These are phyloP conservation scores for Tolypocladium pustulatum DNA, from an alignment of 2,329 filamentous ascomycete genomes.

Conservation along the genomic window DNA sequence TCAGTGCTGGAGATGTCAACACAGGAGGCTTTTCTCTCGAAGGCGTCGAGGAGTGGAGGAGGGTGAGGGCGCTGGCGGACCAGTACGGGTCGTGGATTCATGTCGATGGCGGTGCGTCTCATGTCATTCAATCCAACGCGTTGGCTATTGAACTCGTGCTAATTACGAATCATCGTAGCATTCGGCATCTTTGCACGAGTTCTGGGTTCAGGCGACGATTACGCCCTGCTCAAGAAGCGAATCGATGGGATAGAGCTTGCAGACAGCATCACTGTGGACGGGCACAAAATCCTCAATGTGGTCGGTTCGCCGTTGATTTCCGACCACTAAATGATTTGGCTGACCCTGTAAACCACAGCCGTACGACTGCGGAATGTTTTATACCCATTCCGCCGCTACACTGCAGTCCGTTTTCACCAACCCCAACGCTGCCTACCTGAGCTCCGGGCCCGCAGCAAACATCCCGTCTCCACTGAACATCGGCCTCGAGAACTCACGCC, in stretches of 20 bases:
- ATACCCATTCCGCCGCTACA: constrained; percentile 53
- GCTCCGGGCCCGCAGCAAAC: constrained; percentile 22
- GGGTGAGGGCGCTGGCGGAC: constrained; percentile 60
- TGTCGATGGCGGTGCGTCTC: constrained; percentile 58
- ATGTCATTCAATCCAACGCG: too few relatives aligned
- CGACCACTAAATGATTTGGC: not conserved
- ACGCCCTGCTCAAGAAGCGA: constrained; percentile 37
- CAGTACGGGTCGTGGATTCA: constrained; percentile 75
- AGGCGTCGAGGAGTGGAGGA: constrained; percentile 46
- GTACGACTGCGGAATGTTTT: constrained; percentile 87
- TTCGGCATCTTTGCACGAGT: constrained; percentile 75
- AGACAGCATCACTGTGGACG: constrained; percentile 79
- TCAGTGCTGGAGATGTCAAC: constrained; percentile 88
- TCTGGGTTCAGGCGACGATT: constrained; percentile 47
- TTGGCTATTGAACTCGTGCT: not conserved
- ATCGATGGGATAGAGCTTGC: constrained; percentile 64
- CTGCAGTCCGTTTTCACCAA: constrained; percentile 64
- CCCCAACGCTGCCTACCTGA: constrained; percentile 74
- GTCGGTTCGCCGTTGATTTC: constrained; percentile 28
- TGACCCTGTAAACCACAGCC: constrained; percentile 37
- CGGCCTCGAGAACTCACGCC: constrained; percentile 81
- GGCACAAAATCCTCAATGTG: constrained; percentile 88
- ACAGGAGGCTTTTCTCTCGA: constrained; percentile 66
- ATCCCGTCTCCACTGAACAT: constrained; percentile 80
- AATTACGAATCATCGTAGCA: constrained; percentile 31